Conservation (phyloP, 352 stramenopile species). For the Pythium guiyangense region DNA sequence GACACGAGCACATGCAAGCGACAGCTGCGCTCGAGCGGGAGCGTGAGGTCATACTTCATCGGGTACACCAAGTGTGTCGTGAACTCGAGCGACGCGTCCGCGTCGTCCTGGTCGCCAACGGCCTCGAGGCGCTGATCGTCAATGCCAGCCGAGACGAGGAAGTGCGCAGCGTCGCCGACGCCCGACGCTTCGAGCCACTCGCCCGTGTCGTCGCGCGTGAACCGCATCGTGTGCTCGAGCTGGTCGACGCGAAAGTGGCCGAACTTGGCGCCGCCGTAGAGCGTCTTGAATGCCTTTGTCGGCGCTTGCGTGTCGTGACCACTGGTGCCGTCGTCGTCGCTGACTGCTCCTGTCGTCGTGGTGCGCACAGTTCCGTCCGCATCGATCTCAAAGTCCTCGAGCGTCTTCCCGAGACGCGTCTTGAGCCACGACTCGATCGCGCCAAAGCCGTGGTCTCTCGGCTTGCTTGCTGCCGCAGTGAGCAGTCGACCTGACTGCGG, state of each 20-base stretch:
- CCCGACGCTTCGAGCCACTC: slow-evolving; percentile 66
- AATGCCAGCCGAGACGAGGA: slow-evolving; percentile 35
- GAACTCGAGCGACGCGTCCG: slow-evolving; percentile 11
- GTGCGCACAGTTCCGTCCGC: neutral
- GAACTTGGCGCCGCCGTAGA: slow-evolving; percentile 52
- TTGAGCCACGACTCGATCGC: slow-evolving; percentile 50
- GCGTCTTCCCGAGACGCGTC: slow-evolving; percentile 30
- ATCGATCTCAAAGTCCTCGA: slow-evolving; percentile 13
- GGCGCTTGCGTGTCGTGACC: neutral
- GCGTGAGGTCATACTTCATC: slow-evolving; percentile 9
- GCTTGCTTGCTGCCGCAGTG: slow-evolving; percentile 9
- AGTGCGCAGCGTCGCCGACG: slow-evolving; percentile 35
- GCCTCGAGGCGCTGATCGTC: slow-evolving; percentile 5
- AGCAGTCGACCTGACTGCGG: neutral
- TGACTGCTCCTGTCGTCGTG: neutral
- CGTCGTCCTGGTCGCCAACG: slow-evolving; percentile 3
- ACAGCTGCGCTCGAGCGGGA: slow-evolving; percentile 13
- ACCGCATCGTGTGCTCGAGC: slow-evolving; percentile 40
- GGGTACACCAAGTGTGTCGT: slow-evolving; percentile 15
- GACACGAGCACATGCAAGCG: slow-evolving; percentile 9
- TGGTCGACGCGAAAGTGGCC: slow-evolving; percentile 70
- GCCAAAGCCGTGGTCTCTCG: neutral
- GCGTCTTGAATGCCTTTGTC: slow-evolving; percentile 21
- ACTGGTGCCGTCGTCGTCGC: neutral
- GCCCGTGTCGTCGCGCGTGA: slow-evolving; percentile 56